Evolutionary conservation across 2,329 filamentous ascomycete species (phyloP).

Genomic region (Pseudocercospora crystallina): DNA sequence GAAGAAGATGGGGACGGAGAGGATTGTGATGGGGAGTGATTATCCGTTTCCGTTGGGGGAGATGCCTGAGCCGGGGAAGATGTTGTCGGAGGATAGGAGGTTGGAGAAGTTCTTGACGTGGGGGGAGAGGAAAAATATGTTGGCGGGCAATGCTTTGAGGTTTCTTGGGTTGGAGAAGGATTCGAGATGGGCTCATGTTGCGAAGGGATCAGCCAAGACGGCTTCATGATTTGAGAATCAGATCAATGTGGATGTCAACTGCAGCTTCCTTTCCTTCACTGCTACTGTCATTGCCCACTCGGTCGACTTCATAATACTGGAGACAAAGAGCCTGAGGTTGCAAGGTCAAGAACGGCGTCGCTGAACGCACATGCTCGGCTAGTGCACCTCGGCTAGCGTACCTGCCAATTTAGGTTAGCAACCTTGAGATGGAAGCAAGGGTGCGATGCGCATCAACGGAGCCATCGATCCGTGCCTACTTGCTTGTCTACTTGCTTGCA

Average conservation of each 20-base stretch:
- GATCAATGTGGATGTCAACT: no score
- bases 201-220: not conserved
- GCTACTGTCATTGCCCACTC: no score
- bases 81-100: constrained; percentile 8
- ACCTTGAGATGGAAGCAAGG: not conserved
- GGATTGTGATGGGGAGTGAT: constrained; percentile 17
- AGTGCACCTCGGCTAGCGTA: constrained; percentile 8
- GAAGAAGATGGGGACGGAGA: constrained; percentile 13
- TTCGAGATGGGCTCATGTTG: constrained; percentile 4
- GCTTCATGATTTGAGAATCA: no score
- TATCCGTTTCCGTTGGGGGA: constrained; percentile 15
- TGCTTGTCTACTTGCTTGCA: no score
- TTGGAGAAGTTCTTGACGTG: constrained; percentile 7
- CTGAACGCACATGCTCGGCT: not conserved
- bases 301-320: no score
- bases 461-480: no score
- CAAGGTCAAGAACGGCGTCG: not conserved
- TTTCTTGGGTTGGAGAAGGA: constrained; percentile 9
- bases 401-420: not conserved
- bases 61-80: constrained; percentile 9
- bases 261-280: no score
- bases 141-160: constrained; percentile 9
- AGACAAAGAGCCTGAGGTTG: not conserved
- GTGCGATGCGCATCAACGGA: no score
- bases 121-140: constrained; percentile 10